Percentiles rank a stretch among this genome's conserved stretches.
phyloP scores from a whole-genome alignment of 129 eudicot species.

The Artemisia tridentata region DNA sequence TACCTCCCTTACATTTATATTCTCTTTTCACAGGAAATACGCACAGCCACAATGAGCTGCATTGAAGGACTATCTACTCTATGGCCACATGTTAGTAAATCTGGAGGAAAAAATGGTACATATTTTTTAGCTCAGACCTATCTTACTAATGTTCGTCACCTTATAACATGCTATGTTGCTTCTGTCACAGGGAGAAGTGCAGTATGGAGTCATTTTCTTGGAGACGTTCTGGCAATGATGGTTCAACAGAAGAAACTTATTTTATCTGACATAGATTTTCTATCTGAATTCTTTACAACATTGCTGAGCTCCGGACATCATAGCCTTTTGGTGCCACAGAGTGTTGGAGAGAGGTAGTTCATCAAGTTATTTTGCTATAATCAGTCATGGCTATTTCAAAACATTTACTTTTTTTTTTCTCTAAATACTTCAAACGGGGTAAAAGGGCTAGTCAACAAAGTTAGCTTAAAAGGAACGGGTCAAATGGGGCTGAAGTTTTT shows the following conservation, averaged over 20 bases:
- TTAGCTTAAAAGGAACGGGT: slow-evolving; percentile 1
- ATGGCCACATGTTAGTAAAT: slow-evolving; percentile 50
- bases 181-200: slow-evolving; percentile 56
- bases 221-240: slow-evolving; percentile 61
- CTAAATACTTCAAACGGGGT: not conserved
- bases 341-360: slow-evolving; percentile 59
- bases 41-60: slow-evolving; percentile 74
- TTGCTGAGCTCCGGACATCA: slow-evolving; percentile 50
- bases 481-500: not conserved
- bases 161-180: not conserved
- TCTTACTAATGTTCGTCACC: not conserved
- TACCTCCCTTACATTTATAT: not conserved
- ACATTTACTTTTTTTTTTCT: not conserved
- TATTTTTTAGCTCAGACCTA: not conserved
- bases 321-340: slow-evolving; percentile 67
- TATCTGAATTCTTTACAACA: slow-evolving; percentile 57
- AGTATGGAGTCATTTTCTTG: slow-evolving; percentile 49
- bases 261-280: slow-evolving; percentile 60
- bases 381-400: not conserved
- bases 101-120: slow-evolving; percentile 56
- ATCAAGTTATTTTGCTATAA: not conserved
- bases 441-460: not conserved
- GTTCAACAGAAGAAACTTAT: slow-evolving; percentile 78
- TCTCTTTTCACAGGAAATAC: slow-evolving; percentile 44
- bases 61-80: slow-evolving; percentile 54